Base-by-base conservation (phyloP, 441 rosid species). In the Brassica hybrid region DNA sequence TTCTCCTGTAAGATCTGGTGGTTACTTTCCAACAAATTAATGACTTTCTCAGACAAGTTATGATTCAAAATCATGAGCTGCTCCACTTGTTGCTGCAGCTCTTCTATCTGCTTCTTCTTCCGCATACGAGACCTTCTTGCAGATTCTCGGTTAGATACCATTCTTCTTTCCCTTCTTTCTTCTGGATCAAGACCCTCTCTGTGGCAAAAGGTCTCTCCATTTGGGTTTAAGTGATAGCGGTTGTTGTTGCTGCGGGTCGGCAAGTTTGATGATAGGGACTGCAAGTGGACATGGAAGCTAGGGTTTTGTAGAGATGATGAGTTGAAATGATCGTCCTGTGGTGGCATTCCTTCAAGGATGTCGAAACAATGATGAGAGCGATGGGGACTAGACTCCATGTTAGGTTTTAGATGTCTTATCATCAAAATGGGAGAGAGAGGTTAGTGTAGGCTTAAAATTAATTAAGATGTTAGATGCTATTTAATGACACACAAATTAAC, bases 21-120 rank as follows among this genome's bases (percentile, higher is more conserved):
- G 77, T 91, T 90, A 76, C 72, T 87, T 69, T 93, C 97, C 74
- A 90, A 60, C 79, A 90, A 80, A 36, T 74, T 72, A 60, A 93
- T 85, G 19, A 93, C 83, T 89, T 90, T 89, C 73, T 93, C 89
- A 1, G 88, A 86, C 60, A 93, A 85, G 69, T 88, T 90, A 72
- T 82, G 82, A 64, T 93, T 89, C 78, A 80, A 61, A 2, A 76
- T 69, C 77, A 86, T 84, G 36, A 88, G 88, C 18, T 87, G 95
- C 79, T 85, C 77, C 4, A 91, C 92, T 61, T 90, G 94, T 10
- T 52, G 73, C 57, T 88, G 92, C 23, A 93, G 89, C 81, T 88
- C 98, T 81, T 91, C 90, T 9, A 93, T 85, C 58, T 86, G 95
- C 82, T 79, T 88, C 88, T 90, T 91, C 86, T 88, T 93, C 12